Evolutionary conservation across 805 yeast species (phyloP), one percentile per base, ranked within the genome.

Genomic region (Wickerhamiella occidentalis): DNA sequence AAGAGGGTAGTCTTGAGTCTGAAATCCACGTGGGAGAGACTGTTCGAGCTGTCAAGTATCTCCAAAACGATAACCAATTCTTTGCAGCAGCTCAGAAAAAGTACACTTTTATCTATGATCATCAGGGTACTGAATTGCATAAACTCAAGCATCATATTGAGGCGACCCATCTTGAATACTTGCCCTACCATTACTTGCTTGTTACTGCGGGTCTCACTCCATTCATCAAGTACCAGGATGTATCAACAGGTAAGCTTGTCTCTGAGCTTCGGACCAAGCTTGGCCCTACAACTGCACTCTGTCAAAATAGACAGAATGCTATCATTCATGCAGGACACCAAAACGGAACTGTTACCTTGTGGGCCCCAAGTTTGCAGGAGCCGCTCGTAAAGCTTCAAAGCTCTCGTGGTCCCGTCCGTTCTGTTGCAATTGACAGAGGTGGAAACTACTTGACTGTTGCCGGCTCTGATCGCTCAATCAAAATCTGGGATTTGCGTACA

Each of bases 31-130:
- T 92, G 19, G 80, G 82, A 59, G 99, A 92, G 67, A 86, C 96
- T 0, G 85, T 88, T 9, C 77, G 85, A 60, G 92, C 88, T 1
- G 96, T 88, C 22, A 84, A 87, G 60, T 87, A 83, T 67, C 70
- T 92, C 54, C 96, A 90, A 60, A 87, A 82, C 61, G 94, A 88
- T 61, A 52, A 55, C 49, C 96, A 87, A 65, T 87, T 72, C 65
- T 87, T 85, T 68, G 99, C 99, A 0, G 95, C 81, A 15, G 97
- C 99, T 1, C 99, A 92, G 68, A 88, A 87, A 67, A 88, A 86
- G 64, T 85, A 90, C 65, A 84, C 92, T 0, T 92, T 82, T 63
- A 84, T 92, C 33, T 92, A 92, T 64, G 96, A 92, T 65, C 80
- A 81, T 56, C 78, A 80, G 54, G 99, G 99, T 25, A 74, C 82